Evolutionary conservation across 495 filamentous ascomycete genomes (phyloP).

Genomic region (Hyaloscypha finlandica): DNA sequence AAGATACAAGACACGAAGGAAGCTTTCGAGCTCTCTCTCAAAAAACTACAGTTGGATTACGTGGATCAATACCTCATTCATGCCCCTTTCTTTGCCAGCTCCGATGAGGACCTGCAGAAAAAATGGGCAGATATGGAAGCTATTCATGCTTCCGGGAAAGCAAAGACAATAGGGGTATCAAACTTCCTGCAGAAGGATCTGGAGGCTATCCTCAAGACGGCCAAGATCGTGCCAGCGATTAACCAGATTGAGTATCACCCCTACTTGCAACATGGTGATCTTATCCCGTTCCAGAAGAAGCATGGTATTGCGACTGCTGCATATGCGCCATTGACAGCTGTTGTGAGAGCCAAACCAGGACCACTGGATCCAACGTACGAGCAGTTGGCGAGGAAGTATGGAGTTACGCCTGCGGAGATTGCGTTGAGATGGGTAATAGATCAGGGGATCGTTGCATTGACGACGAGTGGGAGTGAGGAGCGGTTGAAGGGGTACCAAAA

Average conservation of each 20-base stretch:
- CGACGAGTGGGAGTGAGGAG: constrained; percentile 74
- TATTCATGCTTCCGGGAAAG: constrained; percentile 68
- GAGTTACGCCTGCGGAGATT: constrained; percentile 68
- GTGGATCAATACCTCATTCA: constrained; percentile 89
- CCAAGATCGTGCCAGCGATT: constrained; percentile 63
- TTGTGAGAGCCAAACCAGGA: constrained; percentile 65
- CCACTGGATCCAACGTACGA: constrained; percentile 66
- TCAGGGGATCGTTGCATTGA: constrained; percentile 74
- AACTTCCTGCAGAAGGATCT: constrained; percentile 74
- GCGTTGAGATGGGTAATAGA: constrained; percentile 78
- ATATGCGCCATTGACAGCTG: constrained; percentile 68
- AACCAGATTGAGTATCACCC: constrained; percentile 93
- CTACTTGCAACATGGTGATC: constrained; percentile 75
- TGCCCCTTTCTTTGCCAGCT: constrained; percentile 66
- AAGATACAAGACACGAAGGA: constrained; percentile 55
- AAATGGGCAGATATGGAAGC: constrained; percentile 80
- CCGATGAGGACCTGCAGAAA: constrained; percentile 61
- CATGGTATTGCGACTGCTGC: constrained; percentile 69
- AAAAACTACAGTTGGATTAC: constrained; percentile 75
- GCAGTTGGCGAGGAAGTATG: constrained; percentile 73
- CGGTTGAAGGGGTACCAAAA: constrained; percentile 64
- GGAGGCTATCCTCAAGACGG: constrained; percentile 65
- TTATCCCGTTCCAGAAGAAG: constrained; percentile 65
- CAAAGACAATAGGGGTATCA: constrained; percentile 80
- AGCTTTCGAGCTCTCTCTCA: constrained; percentile 70